A percentile compares a stretch with the other conserved stretches of the same genome.
phyloP scores from a whole-genome alignment of 805 yeast genomes.

The Monosporozyma unispora region DNA sequence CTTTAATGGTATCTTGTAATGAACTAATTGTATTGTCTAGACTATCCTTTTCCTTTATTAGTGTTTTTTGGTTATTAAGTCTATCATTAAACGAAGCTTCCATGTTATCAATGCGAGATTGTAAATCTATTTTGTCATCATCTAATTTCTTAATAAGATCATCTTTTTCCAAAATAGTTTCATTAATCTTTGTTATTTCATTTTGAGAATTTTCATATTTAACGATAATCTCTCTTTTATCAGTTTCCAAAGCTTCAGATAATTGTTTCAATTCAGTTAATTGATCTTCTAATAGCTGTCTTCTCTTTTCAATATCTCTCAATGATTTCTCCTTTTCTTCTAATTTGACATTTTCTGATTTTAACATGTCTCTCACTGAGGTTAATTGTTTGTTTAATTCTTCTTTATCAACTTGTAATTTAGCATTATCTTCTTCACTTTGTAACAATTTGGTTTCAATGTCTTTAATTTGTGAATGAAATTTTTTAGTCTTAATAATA shows the following conservation, averaged over 20 bases:
- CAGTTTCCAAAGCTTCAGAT: conserved; percentile 20
- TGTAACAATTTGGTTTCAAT: conserved; percentile 40
- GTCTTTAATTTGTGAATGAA: conserved; percentile 46
- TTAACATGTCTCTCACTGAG: conserved; percentile 28
- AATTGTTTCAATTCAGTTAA: conserved; percentile 14
- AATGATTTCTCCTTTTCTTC: conserved; percentile 42
- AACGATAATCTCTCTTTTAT: conserved; percentile 18
- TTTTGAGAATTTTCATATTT: conserved; percentile 12
- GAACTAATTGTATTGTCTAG: conserved; percentile 8
- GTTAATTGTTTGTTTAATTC: conserved; percentile 24
- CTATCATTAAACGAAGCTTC: conserved; percentile 19
- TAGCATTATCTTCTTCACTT: conserved; percentile 27
- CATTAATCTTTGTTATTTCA: conserved; percentile 17
- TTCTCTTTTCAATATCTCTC: conserved; percentile 35
- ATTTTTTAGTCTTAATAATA: conserved; percentile 46
- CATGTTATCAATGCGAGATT: conserved; percentile 47
- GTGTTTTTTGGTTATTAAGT: background rate
- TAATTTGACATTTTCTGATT: conserved; percentile 36
- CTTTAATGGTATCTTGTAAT: conserved; percentile 5
- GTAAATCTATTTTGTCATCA: conserved; percentile 28
- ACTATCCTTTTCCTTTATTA: conserved; percentile 7
- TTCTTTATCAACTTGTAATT: conserved; percentile 22
- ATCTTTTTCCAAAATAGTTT: conserved; percentile 12
- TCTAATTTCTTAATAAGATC: conserved; percentile 20
- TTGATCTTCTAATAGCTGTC: conserved; percentile 26